Evolutionary conservation across 2,329 filamentous ascomycete species (phyloP), one percentile per base, ranked within the genome.

Genomic region (Penicillium olsonii): DNA sequence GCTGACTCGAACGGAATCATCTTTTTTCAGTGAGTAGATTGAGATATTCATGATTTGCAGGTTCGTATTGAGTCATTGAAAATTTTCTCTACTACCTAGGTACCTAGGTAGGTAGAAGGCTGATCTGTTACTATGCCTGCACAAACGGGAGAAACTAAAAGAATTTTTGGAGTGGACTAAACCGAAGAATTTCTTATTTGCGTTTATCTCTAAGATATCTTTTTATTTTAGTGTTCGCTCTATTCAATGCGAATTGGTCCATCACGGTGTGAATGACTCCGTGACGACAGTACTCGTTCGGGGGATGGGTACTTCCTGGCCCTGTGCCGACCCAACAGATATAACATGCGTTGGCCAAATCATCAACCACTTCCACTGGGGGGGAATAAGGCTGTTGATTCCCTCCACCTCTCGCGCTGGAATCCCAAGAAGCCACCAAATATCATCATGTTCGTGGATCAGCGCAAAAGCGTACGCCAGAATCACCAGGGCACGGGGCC

Each of bases 381-480:
- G 19, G 1, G 60, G 58, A 26, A 65, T 38, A 8, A 63, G 51
- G 10, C 51, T 56, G n/a, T 53, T 47, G 20, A 65, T 57, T 2
- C 61, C 62, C 20, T 40, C 42, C 10, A 64, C 52, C 35, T 65
- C 61, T 31, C 54, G 52, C 44, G 51, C 48, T 1, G 59, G 60
- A 11, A 55, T 59, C 6, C 57, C 53, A 2, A 45, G 49, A 12
- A 64, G 50, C 53, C 54, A 63, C 60, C 61, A 64, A 4, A 56
- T 40, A 45, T 58, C 24, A 2, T 61, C 50, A 26, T 41, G 49
- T 2, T 31, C 48, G 10, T 52, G 56, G 26, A 45, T 43, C 26
- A 61, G 31, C 4, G 63, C 64, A 43, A 70, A 71, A 49, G 65
- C 63, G 48, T 68, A 64, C 5, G 65, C 67, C 35, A 71, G 44